Evolutionary conservation across 441 rosid species (phyloP).

Genomic region (Erodium trifolium): DNA sequence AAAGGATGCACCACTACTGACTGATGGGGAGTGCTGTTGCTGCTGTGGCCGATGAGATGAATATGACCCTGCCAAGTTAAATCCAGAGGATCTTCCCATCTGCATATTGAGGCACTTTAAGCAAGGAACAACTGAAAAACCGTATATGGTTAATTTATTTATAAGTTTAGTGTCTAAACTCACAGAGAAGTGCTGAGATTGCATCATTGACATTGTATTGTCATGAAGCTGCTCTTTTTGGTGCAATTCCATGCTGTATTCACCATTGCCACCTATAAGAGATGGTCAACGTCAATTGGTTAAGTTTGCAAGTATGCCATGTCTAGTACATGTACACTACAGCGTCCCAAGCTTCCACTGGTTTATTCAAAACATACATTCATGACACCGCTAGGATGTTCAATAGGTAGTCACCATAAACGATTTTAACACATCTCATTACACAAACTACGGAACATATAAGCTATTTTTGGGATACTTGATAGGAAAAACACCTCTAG

Average conservation of each 20-base stretch:
- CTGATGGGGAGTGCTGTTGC: constrained; percentile 75
- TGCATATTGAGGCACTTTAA: constrained; percentile 27
- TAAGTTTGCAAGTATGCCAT: background rate
- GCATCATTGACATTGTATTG: constrained; percentile 78
- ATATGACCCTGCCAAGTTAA: constrained; percentile 62
- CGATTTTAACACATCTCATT: background rate
- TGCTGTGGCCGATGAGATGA: constrained; percentile 83
- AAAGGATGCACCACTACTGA: constrained; percentile 51
- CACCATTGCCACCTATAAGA: constrained; percentile 76
- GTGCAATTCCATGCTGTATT: constrained; percentile 80
- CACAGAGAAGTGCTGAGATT: constrained; percentile 92
- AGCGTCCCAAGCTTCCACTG: background rate
- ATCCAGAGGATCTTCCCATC: constrained; percentile 92
- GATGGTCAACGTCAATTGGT: constrained; percentile 19
- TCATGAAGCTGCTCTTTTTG: constrained; percentile 95
- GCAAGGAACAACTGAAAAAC: constrained; percentile 4
- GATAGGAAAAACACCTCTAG: background rate
- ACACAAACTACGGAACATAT: background rate
- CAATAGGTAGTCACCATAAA: background rate
- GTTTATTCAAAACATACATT: background rate
- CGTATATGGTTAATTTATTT: constrained; percentile 15
- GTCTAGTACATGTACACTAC: background rate
- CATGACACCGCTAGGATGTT: background rate
- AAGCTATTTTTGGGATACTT: background rate
- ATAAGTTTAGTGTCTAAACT: constrained; percentile 23